Percentiles rank a stretch among this genome's conserved stretches.
Evolutionary conservation across 257 asterid genomes (phyloP).

Genomic region (Anisodus tanguticus): DNA sequence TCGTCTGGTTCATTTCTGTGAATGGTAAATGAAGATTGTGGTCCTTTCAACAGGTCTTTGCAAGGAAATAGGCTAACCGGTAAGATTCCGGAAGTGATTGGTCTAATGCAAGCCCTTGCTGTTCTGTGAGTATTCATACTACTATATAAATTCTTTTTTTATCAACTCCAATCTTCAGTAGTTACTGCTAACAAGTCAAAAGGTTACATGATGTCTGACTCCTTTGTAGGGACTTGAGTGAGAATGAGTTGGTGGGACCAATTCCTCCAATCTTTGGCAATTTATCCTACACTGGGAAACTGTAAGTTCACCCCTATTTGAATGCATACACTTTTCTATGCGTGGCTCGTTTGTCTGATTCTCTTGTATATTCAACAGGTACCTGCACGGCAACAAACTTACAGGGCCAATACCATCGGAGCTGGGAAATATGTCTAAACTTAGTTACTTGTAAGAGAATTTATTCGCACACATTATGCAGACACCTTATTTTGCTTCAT

Average conservation of each 20-base stretch:
- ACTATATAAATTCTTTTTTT: neutral
- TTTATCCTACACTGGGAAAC: conserved; percentile 93
- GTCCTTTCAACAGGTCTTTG: conserved; percentile 61
- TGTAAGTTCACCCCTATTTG: conserved; percentile 53
- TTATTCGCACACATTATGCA: neutral
- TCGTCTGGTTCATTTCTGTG: neutral
- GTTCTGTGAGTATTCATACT: conserved; percentile 68
- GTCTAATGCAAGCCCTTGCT: conserved; percentile 99
- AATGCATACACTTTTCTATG: neutral
- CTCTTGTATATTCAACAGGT: conserved; percentile 46
- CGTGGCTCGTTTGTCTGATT: neutral
- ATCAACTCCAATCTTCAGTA: neutral
- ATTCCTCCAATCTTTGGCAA: conserved; percentile 90
- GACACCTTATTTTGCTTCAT: neutral
- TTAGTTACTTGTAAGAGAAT: conserved; percentile 80
- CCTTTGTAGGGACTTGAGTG: conserved; percentile 86
- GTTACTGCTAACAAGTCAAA: neutral
- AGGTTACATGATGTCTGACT: conserved; percentile 1
- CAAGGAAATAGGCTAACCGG: conserved; percentile 95
- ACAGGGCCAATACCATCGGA: conserved; percentile 85
- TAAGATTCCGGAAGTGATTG: conserved; percentile 91
- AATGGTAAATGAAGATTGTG: neutral
- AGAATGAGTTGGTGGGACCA: conserved; percentile 81
- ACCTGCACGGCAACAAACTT: conserved; percentile 97
- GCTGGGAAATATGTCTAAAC: conserved; percentile 95